Conservation (phyloP, 2,329 filamentous ascomycete genomes). For the Verticillium zaregamsianum region DNA sequence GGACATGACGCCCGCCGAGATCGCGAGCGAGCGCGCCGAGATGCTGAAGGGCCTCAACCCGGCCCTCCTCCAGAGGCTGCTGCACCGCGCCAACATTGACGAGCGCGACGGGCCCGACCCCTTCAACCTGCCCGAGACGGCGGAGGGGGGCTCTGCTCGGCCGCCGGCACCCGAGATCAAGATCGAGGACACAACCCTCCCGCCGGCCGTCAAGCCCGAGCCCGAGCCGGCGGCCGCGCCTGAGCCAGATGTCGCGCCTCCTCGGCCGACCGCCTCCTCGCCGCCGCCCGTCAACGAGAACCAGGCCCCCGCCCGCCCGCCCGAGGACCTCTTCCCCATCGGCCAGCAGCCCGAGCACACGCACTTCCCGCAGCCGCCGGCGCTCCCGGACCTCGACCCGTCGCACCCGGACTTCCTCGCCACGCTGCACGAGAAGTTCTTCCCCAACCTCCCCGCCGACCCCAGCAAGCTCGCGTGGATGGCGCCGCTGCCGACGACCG, state of each 20-base stretch:
- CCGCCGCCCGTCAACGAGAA: constrained; percentile 32
- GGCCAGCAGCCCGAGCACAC: constrained; percentile 33
- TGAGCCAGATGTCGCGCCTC: no score
- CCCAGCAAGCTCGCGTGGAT: constrained; percentile 89
- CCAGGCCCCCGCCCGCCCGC: constrained; percentile 33
- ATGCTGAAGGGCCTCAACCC: constrained; percentile 76
- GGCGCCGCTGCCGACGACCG: constrained; percentile 62
- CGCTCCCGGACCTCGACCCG: constrained; percentile 73
- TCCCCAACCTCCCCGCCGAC: constrained; percentile 80
- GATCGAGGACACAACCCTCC: constrained; percentile 25
- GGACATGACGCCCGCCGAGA: constrained; percentile 77
- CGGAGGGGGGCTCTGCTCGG: constrained; percentile 1
- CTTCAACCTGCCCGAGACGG: constrained; percentile 30
- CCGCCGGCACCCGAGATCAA: constrained; percentile 25
- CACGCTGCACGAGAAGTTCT: constrained; percentile 88
- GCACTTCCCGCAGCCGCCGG: constrained; percentile 58
- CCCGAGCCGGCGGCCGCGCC: not conserved
- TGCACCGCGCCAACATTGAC: constrained; percentile 73
- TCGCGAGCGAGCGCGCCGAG: constrained; percentile 74
- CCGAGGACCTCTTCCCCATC: constrained; percentile 37
- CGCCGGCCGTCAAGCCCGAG: constrained; percentile 19
- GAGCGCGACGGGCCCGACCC: constrained; percentile 43
- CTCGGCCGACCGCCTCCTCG: constrained; percentile 1
- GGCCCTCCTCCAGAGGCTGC: constrained; percentile 68
- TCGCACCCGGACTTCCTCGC: constrained; percentile 76